A percentile compares a stretch with the other conserved stretches of the same genome.
Evolutionary conservation across 2,329 filamentous ascomycete genomes (phyloP).

Genomic region (Pseudogymnoascus sp.): DNA sequence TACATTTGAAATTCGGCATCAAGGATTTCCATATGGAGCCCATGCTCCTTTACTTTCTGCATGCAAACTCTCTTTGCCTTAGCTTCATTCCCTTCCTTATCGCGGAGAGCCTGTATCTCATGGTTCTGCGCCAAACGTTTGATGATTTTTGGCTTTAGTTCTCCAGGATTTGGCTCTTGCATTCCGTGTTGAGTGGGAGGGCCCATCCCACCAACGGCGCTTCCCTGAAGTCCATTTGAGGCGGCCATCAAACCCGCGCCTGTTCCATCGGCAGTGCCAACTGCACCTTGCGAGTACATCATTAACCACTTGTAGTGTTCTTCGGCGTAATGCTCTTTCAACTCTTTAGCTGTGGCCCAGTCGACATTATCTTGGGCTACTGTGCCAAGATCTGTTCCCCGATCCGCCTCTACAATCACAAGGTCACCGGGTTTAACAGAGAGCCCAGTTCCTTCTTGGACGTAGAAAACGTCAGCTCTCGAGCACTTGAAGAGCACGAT

Average conservation of each 20-base stretch:
- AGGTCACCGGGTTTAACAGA: slow-evolving; percentile 86
- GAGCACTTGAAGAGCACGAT: slow-evolving; percentile 96
- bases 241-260: slow-evolving; percentile 57
- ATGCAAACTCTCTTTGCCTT: slow-evolving; percentile 96
- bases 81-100: slow-evolving; percentile 95
- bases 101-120: slow-evolving; percentile 79
- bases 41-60: slow-evolving; percentile 91
- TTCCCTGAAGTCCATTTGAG: slow-evolving; percentile 57
- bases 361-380: slow-evolving; percentile 84
- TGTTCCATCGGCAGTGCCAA: slow-evolving; percentile 52
- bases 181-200: slow-evolving; percentile 65
- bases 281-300: slow-evolving; percentile 87
- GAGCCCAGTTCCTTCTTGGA: slow-evolving; percentile 89
- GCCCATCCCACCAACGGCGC: slow-evolving; percentile 71
- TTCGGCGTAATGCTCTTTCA: slow-evolving; percentile 86
- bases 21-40: slow-evolving; percentile 95
- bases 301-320: slow-evolving; percentile 98
- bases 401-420: slow-evolving; percentile 95
- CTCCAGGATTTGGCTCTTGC: slow-evolving; percentile 62
- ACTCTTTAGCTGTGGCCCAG: slow-evolving; percentile 77
- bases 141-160: slow-evolving; percentile 93
- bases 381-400: slow-evolving; percentile 89
- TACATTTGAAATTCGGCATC: slow-evolving; percentile 98
- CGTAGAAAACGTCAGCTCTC: slow-evolving; percentile 91
- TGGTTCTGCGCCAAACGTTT: slow-evolving; percentile 88